Percentiles rank a stretch among this genome's conserved stretches.
Conservation (phyloP, 2,329 filamentous ascomycete genomes). For the Nannizziopsis barbatae region DNA sequence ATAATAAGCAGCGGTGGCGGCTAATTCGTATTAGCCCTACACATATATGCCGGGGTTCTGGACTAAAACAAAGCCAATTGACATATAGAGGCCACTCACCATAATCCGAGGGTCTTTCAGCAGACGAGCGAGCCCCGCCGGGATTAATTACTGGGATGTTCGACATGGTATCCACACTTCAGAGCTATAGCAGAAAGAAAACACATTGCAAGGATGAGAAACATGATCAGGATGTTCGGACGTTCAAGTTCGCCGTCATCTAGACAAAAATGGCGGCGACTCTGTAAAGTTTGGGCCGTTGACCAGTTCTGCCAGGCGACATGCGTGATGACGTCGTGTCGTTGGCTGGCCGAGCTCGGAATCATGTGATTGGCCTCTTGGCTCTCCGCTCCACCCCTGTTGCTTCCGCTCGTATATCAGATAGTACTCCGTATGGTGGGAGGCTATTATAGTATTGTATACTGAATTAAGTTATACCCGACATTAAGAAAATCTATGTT, state of each 20-base stretch:
- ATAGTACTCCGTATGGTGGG: too few relatives aligned
- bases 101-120: not conserved
- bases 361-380: too few relatives aligned
- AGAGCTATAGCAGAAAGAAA: not conserved
- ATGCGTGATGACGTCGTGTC: too few relatives aligned
- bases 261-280: slow-evolving; percentile 1
- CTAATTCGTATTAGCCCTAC: slow-evolving; percentile 1
- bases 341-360: too few relatives aligned
- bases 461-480: too few relatives aligned
- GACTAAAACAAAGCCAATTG: not conserved
- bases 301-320: too few relatives aligned
- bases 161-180: slow-evolving; percentile 3
- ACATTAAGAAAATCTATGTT: not conserved
- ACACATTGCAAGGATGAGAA: not conserved
- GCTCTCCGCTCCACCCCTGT: too few relatives aligned
- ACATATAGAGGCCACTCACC: not conserved
- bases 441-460: too few relatives aligned
- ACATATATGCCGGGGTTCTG: not conserved
- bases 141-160: not conserved
- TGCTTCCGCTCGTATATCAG: too few relatives aligned
- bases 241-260: not conserved
- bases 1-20: slow-evolving; percentile 5
- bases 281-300: slow-evolving; percentile 6
- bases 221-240: slow-evolving; percentile 2
- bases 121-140: not conserved